These are phyloP conservation scores for Cucumis cinereus DNA, from an alignment of 306 rosid species.

Conservation along the genomic window DNA sequence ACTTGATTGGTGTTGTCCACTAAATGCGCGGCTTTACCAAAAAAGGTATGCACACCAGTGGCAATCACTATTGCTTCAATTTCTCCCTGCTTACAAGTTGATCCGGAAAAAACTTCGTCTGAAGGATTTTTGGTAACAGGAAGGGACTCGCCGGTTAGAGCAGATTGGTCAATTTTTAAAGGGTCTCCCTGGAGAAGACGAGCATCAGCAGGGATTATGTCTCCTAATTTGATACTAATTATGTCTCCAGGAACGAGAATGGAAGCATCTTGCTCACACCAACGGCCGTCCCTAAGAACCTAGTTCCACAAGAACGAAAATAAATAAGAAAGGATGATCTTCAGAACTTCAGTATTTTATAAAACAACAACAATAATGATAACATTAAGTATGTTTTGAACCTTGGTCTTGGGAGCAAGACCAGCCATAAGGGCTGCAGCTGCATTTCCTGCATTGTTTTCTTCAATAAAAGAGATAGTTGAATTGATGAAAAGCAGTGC, in stretches of 20 bases:
- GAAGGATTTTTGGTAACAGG: constrained; percentile 84
- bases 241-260: constrained; percentile 96
- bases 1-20: constrained; percentile 98
- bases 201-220: constrained; percentile 95
- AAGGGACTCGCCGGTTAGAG: constrained; percentile 94
- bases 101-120: constrained; percentile 95
- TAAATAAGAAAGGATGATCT: no score
- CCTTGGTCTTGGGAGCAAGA: constrained; percentile 98
- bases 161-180: constrained; percentile 93
- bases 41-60: constrained; percentile 97
- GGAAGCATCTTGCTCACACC: constrained; percentile 93
- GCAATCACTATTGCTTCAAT: constrained; percentile 97
- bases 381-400: constrained; percentile 5
- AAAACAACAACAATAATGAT: neutral
- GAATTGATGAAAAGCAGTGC: constrained; percentile 72
- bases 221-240: constrained; percentile 90
- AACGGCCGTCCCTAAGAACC: constrained; percentile 91
- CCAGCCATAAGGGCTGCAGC: constrained; percentile 99
- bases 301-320: neutral
- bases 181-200: constrained; percentile 99
- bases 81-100: constrained; percentile 97
- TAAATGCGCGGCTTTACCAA: constrained; percentile 94
- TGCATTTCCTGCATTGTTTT: constrained; percentile 96
- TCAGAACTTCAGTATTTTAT: no score
- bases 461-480: constrained; percentile 90